Evolutionary conservation across 2,329 filamentous ascomycete species (phyloP).

Genomic region (Peltaster fructicola): DNA sequence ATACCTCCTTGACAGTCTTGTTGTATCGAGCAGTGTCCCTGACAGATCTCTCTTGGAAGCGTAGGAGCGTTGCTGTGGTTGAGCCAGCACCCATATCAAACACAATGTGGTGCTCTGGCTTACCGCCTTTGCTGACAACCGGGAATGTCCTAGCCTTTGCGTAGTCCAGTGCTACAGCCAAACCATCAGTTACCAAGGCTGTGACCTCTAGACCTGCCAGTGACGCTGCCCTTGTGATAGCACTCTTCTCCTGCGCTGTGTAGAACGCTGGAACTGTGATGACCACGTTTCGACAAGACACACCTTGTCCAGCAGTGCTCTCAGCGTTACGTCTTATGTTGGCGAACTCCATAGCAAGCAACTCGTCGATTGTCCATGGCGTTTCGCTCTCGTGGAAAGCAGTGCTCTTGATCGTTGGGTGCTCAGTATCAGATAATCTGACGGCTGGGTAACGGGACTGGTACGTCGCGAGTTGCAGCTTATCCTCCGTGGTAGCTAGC

Average conservation of each 20-base stretch:
- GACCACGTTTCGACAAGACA: conserved; percentile 60
- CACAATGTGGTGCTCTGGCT: conserved; percentile 80
- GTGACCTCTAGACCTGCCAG: conserved; percentile 77
- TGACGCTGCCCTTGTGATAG: conserved; percentile 66
- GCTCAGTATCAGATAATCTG: conserved; percentile 38
- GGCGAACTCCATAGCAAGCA: conserved; percentile 90
- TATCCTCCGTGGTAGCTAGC: conserved; percentile 20
- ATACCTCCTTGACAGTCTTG: conserved; percentile 93
- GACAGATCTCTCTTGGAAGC: conserved; percentile 72
- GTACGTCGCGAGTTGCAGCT: conserved; percentile 50
- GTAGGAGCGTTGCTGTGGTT: conserved; percentile 73
- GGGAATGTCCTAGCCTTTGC: conserved; percentile 83
- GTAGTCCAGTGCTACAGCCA: conserved; percentile 90
- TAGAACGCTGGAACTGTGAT: conserved; percentile 85
- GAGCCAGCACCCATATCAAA: conserved; percentile 98
- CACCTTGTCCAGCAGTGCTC: conserved; percentile 56
- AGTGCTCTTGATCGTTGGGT: conserved; percentile 61
- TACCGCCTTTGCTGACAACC: conserved; percentile 60
- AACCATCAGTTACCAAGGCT: conserved; percentile 68
- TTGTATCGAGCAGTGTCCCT: conserved; percentile 89
- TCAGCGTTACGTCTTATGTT: conserved; percentile 83
- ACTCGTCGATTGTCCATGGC: conserved; percentile 65
- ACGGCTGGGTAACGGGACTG: conserved; percentile 59
- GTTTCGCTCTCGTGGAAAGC: conserved; percentile 49
- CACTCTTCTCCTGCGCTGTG: conserved; percentile 75